Conservation (phyloP, 176 grass and related monocot species). For the Rhynchospora breviuscula region DNA sequence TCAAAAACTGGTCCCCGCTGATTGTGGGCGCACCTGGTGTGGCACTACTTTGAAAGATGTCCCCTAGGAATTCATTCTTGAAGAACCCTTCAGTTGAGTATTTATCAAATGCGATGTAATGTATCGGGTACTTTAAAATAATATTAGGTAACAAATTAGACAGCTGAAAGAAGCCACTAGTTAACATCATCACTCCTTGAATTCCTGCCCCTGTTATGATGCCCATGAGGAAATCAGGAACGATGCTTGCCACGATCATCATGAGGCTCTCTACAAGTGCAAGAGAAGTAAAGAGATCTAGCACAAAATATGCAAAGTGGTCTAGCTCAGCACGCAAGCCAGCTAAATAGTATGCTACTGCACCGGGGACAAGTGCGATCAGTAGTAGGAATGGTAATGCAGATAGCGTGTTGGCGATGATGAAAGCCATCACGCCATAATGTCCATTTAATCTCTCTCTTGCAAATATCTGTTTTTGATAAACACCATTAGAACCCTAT, state of each 20-base stretch:
- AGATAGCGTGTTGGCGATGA: constrained; percentile 1
- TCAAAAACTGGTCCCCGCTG: constrained; percentile 17
- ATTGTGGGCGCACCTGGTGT: constrained; percentile 4
- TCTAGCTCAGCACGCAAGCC: not conserved
- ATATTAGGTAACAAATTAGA: not conserved
- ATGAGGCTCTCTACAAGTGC: constrained; percentile 26
- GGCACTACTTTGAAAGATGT: constrained; percentile 2
- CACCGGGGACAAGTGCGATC: constrained; percentile 14
- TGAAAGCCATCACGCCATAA: constrained; percentile 8
- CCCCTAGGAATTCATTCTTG: constrained; percentile 27
- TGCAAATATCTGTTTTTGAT: constrained; percentile 17
- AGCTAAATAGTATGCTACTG: constrained; percentile 21
- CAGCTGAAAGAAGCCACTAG: constrained; percentile 22
- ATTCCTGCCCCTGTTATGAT: constrained; percentile 31
- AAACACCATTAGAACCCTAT: not conserved
- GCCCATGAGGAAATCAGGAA: constrained; percentile 34
- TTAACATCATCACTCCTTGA: constrained; percentile 31
- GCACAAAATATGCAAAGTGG: constrained; percentile 25
- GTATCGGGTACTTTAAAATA: constrained; percentile 17
- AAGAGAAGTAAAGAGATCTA: constrained; percentile 18
- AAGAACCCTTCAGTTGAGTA: constrained; percentile 26
- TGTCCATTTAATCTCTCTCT: constrained; percentile 26
- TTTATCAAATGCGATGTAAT: constrained; percentile 25
- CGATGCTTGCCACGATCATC: constrained; percentile 27
- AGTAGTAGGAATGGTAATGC: constrained; percentile 12